A percentile compares a stretch with the other conserved stretches of the same genome.
These are phyloP conservation scores for Scutellaria barbata DNA, from an alignment of 257 asterid genomes.

Conservation along the genomic window DNA sequence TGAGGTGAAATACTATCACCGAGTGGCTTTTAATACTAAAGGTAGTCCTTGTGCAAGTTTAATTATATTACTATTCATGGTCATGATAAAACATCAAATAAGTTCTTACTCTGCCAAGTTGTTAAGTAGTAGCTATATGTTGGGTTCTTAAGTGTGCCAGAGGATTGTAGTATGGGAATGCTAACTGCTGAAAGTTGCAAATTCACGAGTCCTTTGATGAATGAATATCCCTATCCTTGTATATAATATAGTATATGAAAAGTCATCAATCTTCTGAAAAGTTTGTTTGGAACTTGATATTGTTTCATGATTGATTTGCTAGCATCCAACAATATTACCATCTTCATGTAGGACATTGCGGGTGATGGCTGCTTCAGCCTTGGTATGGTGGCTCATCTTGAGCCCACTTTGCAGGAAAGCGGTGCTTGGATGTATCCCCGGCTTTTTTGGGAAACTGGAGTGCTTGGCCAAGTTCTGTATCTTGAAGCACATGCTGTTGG, in stretches of 20 bases:
- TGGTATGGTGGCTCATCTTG: conserved; percentile 91
- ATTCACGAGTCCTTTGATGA: conserved; percentile 9
- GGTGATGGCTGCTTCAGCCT: conserved; percentile 97
- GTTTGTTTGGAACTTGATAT: not conserved
- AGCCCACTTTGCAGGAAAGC: conserved; percentile 56
- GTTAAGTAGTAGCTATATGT: not conserved
- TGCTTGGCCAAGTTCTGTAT: conserved; percentile 91
- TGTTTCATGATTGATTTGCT: not conserved
- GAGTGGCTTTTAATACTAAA: too few species aligned
- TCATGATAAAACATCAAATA: conserved; percentile 1
- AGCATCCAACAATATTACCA: not conserved
- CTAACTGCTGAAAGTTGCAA: not conserved
- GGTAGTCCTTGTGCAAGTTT: not conserved
- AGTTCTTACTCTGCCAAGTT: not conserved
- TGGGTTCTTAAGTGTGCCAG: not conserved
- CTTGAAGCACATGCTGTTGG: conserved; percentile 96
- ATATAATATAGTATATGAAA: not conserved
- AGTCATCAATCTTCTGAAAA: not conserved
- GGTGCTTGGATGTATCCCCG: conserved; percentile 98
- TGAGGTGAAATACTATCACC: too few species aligned
- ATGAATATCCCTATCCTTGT: not conserved
- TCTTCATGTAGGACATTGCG: conserved; percentile 71
- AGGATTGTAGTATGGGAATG: not conserved
- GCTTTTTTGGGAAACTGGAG: conserved; percentile 96
- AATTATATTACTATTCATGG: not conserved